A percentile compares a stretch with the other conserved stretches of the same genome.
Evolutionary conservation across 306 rosid genomes (phyloP).

Genomic region (Amphicarpaea edgeworthii): DNA sequence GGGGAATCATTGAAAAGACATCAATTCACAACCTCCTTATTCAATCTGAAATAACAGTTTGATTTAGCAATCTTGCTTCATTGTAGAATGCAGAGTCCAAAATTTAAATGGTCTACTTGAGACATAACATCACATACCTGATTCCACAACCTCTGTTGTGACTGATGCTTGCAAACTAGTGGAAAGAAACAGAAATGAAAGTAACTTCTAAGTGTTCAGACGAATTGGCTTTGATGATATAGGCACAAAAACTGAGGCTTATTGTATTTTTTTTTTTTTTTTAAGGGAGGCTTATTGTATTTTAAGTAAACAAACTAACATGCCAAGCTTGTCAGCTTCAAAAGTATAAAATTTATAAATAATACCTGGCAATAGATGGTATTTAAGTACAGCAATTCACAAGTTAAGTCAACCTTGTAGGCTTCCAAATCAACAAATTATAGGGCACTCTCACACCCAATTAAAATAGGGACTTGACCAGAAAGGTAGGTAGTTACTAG

Average conservation of each 20-base stretch:
- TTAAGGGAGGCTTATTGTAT: no score
- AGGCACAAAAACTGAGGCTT: no score
- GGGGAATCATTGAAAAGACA: neutral
- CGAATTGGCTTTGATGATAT: no score
- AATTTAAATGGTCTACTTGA: neutral
- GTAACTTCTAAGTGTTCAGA: neutral
- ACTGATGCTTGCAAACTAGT: neutral
- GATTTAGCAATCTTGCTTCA: no score
- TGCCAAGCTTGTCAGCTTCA: conserved; percentile 8
- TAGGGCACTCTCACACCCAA: conserved; percentile 38
- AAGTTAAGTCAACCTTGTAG: conserved; percentile 9
- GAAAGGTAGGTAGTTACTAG: no score
- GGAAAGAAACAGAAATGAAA: neutral
- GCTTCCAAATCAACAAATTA: neutral
- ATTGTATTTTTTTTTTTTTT: no score
- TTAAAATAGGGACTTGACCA: no score
- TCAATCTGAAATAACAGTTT: neutral
- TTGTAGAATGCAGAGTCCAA: neutral
- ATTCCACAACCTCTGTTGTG: neutral
- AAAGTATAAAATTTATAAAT: neutral
- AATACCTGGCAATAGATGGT: neutral
- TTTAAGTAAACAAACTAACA: no score
- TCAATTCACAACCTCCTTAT: neutral
- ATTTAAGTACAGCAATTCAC: neutral
- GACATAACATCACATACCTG: neutral